A percentile compares a stretch with the other conserved stretches of the same genome.
phyloP scores from a whole-genome alignment of 73 alveolate genomes.

The Stentor roeselii region DNA sequence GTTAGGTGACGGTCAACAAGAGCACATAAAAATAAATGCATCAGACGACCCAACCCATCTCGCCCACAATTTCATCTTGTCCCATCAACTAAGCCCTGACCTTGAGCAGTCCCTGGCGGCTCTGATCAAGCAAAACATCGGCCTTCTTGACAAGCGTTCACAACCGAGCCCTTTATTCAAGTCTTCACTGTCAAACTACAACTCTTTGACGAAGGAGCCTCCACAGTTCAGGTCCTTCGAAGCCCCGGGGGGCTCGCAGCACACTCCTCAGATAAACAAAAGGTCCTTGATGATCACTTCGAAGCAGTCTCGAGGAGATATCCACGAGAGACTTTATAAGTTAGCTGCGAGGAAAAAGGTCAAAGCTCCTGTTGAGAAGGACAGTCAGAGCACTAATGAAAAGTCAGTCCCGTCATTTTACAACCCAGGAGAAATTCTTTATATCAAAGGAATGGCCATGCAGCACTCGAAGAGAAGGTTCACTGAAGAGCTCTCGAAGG shows the following conservation, averaged over 20 bases:
- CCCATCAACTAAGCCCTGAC: constrained; percentile 33
- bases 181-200: not conserved
- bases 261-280: not conserved
- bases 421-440: constrained; percentile 12
- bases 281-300: not conserved
- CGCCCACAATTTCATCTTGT: constrained; percentile 42
- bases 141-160: constrained; percentile 11
- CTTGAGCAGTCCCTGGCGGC: constrained; percentile 25
- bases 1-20: constrained; percentile 54
- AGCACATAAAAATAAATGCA: constrained; percentile 37
- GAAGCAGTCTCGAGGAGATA: not conserved
- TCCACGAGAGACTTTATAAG: not conserved
- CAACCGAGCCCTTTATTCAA: not conserved
- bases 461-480: not conserved
- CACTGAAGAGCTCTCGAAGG: not conserved
- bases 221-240: not conserved
- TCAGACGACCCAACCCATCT: constrained; percentile 48
- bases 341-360: not conserved
- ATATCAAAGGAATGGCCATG: constrained; percentile 6
- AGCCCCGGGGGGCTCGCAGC: not conserved
- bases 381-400: not conserved
- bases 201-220: not conserved
- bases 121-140: not conserved
- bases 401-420: not conserved
- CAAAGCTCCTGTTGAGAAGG: not conserved